Conservation (phyloP, 805 yeast genomes). For the Kregervanrija fluxuum region DNA sequence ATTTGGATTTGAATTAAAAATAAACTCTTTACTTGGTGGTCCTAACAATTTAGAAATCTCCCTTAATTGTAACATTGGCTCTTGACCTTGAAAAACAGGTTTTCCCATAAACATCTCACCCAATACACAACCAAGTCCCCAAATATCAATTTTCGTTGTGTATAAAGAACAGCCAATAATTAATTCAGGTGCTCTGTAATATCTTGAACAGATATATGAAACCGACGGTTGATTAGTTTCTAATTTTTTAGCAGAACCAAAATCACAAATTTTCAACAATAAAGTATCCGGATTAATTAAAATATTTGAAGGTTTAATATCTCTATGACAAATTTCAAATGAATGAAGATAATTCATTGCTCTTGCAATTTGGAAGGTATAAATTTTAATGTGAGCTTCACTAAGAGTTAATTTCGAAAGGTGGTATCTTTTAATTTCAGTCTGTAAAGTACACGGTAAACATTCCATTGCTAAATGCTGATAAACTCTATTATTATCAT, state of each 20-base stretch:
- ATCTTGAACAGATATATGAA: constrained; percentile 92
- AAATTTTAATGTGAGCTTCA: constrained; percentile 66
- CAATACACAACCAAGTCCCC: constrained; percentile 96
- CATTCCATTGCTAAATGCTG: constrained; percentile 86
- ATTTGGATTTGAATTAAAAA: constrained; percentile 66
- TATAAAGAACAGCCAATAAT: constrained; percentile 86
- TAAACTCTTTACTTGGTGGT: constrained; percentile 70
- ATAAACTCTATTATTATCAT: constrained; percentile 54
- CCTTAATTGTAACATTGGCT: constrained; percentile 80
- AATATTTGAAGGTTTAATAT: constrained; percentile 77
- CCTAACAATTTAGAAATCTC: constrained; percentile 89
- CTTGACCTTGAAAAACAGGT: constrained; percentile 93
- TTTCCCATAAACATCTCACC: constrained; percentile 91
- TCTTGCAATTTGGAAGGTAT: constrained; percentile 72
- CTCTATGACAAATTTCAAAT: constrained; percentile 75
- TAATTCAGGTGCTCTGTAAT: constrained; percentile 93
- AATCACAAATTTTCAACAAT: constrained; percentile 70
- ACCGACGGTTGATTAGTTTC: constrained; percentile 82
- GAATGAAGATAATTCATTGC: constrained; percentile 81
- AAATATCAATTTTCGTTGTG: constrained; percentile 86
- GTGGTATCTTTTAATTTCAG: constrained; percentile 65
- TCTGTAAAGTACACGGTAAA: constrained; percentile 71
- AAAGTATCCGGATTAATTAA: constrained; percentile 66
- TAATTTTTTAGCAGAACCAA: constrained; percentile 76
- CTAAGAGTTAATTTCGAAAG: constrained; percentile 56